phyloP scores from a whole-genome alignment of 1,284 basidiomycete species.

The Microbotryum saponariae region DNA sequence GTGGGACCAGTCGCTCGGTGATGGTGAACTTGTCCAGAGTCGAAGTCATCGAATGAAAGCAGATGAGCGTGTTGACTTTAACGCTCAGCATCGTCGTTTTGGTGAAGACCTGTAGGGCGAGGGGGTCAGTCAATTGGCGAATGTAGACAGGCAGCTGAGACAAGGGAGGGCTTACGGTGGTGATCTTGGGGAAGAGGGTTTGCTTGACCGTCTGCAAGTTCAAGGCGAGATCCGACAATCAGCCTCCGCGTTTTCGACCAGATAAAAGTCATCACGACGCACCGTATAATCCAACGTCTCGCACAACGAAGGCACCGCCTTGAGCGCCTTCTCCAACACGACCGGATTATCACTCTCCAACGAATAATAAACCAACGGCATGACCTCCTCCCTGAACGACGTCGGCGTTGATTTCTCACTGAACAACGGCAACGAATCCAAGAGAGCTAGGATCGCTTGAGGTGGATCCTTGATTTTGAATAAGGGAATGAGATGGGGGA shows the following conservation, averaged over 20 bases:
- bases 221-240: neutral
- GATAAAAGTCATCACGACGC: neutral
- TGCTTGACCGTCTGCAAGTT: slow-evolving; percentile 41
- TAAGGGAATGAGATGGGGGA: slow-evolving; percentile 82
- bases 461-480: slow-evolving; percentile 91
- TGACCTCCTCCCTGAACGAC: slow-evolving; percentile 83
- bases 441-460: slow-evolving; percentile 76
- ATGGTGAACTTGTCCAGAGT: slow-evolving; percentile 89
- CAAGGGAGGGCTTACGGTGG: slow-evolving; percentile 39
- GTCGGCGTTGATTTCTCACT: slow-evolving; percentile 81
- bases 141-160: no score
- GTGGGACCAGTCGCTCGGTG: slow-evolving; percentile 88
- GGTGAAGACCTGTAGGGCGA: slow-evolving; percentile 26
- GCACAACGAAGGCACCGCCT: slow-evolving; percentile 74
- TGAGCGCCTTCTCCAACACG: slow-evolving; percentile 86
- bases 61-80: slow-evolving; percentile 57
- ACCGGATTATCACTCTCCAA: slow-evolving; percentile 82
- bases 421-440: slow-evolving; percentile 81
- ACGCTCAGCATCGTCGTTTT: slow-evolving; percentile 37
- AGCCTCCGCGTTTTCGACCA: no score
- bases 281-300: slow-evolving; percentile 75
- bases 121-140: no score
- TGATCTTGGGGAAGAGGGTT: slow-evolving; percentile 83
- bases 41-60: slow-evolving; percentile 85
- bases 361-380: slow-evolving; percentile 90